Percentiles rank a stretch among this genome's conserved stretches.
phyloP scores from a whole-genome alignment of 75 land plant species.

The Picea sitchensis region DNA sequence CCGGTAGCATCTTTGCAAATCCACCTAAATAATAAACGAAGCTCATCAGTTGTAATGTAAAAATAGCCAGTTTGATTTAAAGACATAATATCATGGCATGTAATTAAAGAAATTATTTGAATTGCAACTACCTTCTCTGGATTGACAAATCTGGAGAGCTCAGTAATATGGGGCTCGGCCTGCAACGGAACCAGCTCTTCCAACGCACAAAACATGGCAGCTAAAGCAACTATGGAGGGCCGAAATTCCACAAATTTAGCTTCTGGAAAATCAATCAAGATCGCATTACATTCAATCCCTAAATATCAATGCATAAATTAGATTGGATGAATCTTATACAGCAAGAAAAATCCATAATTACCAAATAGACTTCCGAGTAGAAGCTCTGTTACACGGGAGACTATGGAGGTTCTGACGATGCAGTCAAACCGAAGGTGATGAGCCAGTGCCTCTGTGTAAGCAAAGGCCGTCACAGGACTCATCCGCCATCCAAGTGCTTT shows the following conservation, averaged over 20 bases:
- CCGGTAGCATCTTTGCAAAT: background rate
- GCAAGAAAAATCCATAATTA: background rate
- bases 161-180: background rate
- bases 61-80: background rate
- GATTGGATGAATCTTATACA: background rate
- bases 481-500: conserved; percentile 59
- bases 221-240: background rate
- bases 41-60: background rate
- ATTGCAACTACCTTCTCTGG: background rate
- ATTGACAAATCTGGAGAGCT: background rate
- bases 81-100: background rate
- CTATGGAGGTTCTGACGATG: conserved; percentile 1
- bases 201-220: background rate
- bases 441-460: conserved; percentile 41
- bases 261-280: background rate
- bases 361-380: conserved; percentile 20
- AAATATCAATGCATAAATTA: background rate
- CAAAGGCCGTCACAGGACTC: conserved; percentile 44
- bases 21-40: background rate
- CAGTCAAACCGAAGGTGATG: conserved; percentile 3
- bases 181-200: background rate
- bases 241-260: background rate
- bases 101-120: background rate
- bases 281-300: background rate
- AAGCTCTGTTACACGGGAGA: conserved; percentile 21